Percentiles rank a stretch among this genome's conserved stretches.
phyloP scores from a whole-genome alignment of 805 yeast species.

The Wickerhamomyces alni region DNA sequence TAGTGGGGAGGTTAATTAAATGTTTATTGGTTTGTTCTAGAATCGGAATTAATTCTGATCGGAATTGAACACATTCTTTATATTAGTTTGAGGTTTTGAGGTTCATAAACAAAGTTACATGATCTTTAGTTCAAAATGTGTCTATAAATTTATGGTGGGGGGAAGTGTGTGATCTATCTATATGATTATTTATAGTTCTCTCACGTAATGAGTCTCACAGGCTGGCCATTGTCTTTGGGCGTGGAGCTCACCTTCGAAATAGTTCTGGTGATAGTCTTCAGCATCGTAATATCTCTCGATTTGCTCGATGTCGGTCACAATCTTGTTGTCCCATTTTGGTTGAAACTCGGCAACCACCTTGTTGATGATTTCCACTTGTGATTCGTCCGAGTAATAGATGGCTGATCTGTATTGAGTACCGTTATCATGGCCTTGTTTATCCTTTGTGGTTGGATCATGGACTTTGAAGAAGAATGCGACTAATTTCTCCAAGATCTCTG shows the following conservation, averaged over 20 bases:
- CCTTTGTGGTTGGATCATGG: constrained; percentile 88
- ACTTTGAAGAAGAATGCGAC: constrained; percentile 82
- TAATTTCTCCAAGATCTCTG: constrained; percentile 42
- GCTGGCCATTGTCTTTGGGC: constrained; percentile 7
- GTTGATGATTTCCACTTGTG: constrained; percentile 38
- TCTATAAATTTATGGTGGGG: no score
- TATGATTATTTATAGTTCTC: constrained; percentile 40
- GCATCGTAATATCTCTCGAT: constrained; percentile 79
- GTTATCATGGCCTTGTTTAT: constrained; percentile 79
- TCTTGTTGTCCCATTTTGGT: constrained; percentile 59
- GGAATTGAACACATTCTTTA: no score
- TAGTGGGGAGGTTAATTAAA: no score
- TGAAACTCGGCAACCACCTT: constrained; percentile 50
- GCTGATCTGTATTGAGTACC: constrained; percentile 93
- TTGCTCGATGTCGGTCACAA: constrained; percentile 67
- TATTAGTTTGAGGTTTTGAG: no score
- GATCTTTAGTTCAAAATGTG: no score
- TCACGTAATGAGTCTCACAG: constrained; percentile 82
- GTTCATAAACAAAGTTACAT: no score
- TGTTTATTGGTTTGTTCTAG: no score
- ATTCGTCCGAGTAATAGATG: constrained; percentile 55
- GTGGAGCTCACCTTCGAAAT: constrained; percentile 38
- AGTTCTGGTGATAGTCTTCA: constrained; percentile 90
- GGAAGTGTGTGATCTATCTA: no score
- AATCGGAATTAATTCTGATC: no score